A percentile compares a stretch with the other conserved stretches of the same genome.
Evolutionary conservation across 176 grass and related monocot genomes (phyloP).

Genomic region (Thinopyrum elongatum): DNA sequence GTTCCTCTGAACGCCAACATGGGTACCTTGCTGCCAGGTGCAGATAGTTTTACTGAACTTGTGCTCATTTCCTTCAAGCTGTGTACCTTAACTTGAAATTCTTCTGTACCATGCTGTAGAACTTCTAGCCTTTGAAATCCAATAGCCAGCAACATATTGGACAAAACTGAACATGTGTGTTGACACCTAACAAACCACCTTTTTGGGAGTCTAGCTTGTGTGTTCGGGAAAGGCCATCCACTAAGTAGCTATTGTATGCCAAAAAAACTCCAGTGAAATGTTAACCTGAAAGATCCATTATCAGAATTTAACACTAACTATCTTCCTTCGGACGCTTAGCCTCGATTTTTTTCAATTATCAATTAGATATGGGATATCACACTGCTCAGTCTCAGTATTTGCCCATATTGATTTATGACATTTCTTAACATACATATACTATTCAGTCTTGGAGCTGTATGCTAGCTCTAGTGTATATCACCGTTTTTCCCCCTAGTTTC

Average conservation of each 20-base stretch:
- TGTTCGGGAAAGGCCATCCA: neutral
- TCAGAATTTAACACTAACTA: neutral
- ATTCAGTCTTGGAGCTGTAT: neutral
- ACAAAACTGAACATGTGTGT: neutral
- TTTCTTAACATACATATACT: neutral
- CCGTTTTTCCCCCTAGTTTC: neutral
- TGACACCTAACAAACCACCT: neutral
- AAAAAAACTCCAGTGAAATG: neutral
- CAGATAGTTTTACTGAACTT: slow-evolving; percentile 23
- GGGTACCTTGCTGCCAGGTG: slow-evolving; percentile 43
- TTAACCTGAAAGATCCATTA: slow-evolving; percentile 9
- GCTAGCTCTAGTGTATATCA: neutral
- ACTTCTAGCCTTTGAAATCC: slow-evolving; percentile 11
- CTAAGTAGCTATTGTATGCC: slow-evolving; percentile 14
- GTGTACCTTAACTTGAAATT: slow-evolving; percentile 5
- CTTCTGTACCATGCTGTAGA: slow-evolving; percentile 9
- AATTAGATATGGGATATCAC: neutral
- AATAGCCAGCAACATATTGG: neutral
- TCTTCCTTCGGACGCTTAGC: neutral
- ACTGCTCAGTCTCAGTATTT: neutral
- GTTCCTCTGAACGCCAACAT: slow-evolving; percentile 52
- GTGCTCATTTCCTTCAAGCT: neutral
- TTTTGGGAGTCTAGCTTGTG: neutral
- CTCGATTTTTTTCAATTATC: neutral
- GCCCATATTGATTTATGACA: neutral